Base-by-base conservation (phyloP, 1,284 basidiomycete species). In the Moesziomyces antarcticus region DNA sequence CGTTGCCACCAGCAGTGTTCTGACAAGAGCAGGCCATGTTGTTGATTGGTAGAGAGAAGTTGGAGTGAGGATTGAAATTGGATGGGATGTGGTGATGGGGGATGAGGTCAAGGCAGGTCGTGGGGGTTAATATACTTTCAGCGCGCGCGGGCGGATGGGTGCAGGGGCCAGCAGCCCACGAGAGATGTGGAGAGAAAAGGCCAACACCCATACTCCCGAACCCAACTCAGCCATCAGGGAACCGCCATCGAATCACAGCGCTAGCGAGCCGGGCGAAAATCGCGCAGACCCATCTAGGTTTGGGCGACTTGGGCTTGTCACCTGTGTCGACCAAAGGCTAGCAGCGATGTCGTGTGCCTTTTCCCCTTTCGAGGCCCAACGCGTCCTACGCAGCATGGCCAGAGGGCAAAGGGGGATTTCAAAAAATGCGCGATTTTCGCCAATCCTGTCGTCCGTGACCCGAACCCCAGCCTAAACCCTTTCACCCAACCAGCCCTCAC, bases 11-110 rank as follows among this genome's bases (percentile, higher is more conserved):
- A 16, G 53, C 44, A 30, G 48, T 37, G 68, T 24, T 54, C 25
- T 50, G 43, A 48, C 66, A 74, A 48, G 49, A 53, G 72, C 72
- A 74, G 20, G 67, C 65, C 72, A 74, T 74, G 7, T 48, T 67
- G 25, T 20, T 24, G 13, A 18, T 11, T n/a, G 24, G 22, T 16
- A 35, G 35, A 24, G 37, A 47, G 22, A 35, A 45, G 27, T 20
- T 30, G 35, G 43, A 22, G 25, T 27, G 25, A 22, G 20, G 40
- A 14, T 21, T 3, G 37, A 16, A 16, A 14, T 27, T 47, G 42
- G 25, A 47, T 45, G 56, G n/a, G 30, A 8, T 25, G 43, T 42
- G 18, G 46, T n/a, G 14, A 40, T 25, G 10, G 35, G 18, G 46
- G 7, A 40, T 33, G 48, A 25, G 45, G 46, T 46, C 24, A 30